phyloP scores from a whole-genome alignment of 345 rosid genomes.

The Rhodamnia argentea region DNA sequence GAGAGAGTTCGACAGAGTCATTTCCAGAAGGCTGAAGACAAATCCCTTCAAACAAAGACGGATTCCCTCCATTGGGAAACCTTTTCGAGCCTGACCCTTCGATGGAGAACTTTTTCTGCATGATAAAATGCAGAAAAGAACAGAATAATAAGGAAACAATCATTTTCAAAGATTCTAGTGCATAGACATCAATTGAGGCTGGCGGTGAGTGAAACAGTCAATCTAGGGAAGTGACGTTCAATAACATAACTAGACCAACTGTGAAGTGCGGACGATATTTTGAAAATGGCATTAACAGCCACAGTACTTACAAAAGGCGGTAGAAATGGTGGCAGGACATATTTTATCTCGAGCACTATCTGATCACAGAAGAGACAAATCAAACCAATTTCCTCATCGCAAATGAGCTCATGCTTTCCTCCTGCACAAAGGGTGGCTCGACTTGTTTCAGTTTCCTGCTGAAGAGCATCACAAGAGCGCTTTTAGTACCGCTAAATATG shows the following conservation, averaged over 20 bases:
- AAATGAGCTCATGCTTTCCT: neutral
- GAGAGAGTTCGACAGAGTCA: neutral
- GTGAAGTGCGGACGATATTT: neutral
- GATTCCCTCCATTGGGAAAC: neutral
- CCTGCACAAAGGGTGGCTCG: neutral
- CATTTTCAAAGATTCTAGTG: neutral
- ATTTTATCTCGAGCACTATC: neutral
- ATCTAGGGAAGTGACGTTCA: neutral
- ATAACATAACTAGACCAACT: neutral
- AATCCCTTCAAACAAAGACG: neutral
- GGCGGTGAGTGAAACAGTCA: neutral
- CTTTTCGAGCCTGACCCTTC: neutral
- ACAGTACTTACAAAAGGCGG: too few relatives aligned
- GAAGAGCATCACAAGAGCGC: neutral
- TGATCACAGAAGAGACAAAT: neutral
- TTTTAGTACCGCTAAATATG: neutral
- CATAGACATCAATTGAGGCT: neutral
- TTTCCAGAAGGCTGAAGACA: neutral
- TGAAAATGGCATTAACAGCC: neutral
- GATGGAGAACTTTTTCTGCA: neutral
- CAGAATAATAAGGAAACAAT: neutral
- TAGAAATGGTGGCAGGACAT: too few relatives aligned
- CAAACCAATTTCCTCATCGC: neutral
- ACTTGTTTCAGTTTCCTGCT: neutral
- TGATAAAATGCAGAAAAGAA: neutral